Conservation (phyloP, 768 basidiomycete species). For the Russula griseocarnosa region DNA sequence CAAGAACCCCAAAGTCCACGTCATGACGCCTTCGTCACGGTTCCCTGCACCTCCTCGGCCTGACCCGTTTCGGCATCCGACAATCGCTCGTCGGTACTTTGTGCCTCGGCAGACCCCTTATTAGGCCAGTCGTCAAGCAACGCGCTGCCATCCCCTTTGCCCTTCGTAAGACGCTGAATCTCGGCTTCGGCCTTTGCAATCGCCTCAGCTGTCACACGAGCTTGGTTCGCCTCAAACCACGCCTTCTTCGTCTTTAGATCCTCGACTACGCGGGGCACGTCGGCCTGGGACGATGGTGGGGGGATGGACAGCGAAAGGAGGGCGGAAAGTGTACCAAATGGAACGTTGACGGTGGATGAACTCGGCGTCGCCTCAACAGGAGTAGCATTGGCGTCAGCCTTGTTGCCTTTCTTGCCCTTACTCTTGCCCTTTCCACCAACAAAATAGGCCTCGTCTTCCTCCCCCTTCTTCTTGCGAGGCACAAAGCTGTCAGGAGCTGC, state of each 20-base stretch:
- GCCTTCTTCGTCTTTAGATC: constrained; percentile 91
- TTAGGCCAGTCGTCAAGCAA: constrained; percentile 38
- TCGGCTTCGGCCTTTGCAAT: constrained; percentile 75
- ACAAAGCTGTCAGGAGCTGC: constrained; percentile 63
- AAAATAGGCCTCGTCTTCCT: constrained; percentile 79
- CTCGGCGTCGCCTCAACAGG: constrained; percentile 40
- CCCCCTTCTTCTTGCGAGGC: constrained; percentile 87
- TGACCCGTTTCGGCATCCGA: constrained; percentile 44
- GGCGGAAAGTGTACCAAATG: constrained; percentile 81
- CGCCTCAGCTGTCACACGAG: constrained; percentile 71
- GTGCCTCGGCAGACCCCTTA: constrained; percentile 40
- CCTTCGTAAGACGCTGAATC: constrained; percentile 57
- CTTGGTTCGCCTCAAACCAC: constrained; percentile 94
- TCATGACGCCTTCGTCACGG: constrained; percentile 31
- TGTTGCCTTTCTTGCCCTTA: constrained; percentile 56
- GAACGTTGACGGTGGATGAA: constrained; percentile 60
- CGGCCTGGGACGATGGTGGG: constrained; percentile 70
- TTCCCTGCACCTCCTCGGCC: constrained; percentile 39
- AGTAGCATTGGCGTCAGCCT: constrained; percentile 31
- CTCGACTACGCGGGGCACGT: constrained; percentile 80
- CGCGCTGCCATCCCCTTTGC: constrained; percentile 37
- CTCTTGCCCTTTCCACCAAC: constrained; percentile 59
- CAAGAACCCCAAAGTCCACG: background rate
- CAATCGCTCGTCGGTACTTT: constrained; percentile 36
- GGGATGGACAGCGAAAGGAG: constrained; percentile 86